Percentiles rank a stretch among this genome's conserved stretches.
phyloP scores from a whole-genome alignment of 1,139 yeast species.

The Suhomyces bolitotheri region DNA sequence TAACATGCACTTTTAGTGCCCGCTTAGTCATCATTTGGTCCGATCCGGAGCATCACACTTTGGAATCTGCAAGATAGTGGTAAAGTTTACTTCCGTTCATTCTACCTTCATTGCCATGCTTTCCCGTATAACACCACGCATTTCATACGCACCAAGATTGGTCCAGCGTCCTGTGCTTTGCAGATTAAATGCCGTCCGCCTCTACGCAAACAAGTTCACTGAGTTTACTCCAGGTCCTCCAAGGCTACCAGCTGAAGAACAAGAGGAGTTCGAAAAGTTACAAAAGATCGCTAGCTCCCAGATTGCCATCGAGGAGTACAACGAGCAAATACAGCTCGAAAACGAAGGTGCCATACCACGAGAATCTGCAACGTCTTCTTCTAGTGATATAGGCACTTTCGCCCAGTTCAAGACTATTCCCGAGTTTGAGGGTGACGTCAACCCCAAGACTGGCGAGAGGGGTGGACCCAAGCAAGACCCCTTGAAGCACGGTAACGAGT shows the following conservation, averaged over 20 bases:
- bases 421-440: conserved; percentile 92
- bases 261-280: conserved; percentile 85
- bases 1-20: too few species aligned
- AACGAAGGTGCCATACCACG: not conserved
- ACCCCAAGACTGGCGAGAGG: conserved; percentile 91
- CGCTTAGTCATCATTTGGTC: too few species aligned
- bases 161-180: too few species aligned
- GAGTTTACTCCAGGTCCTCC: conserved; percentile 73
- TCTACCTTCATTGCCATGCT: conserved; percentile 1
- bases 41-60: too few species aligned
- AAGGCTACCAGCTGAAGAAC: conserved; percentile 78
- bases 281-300: conserved; percentile 81
- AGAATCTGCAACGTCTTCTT: not conserved
- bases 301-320: conserved; percentile 76
- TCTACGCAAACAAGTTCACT: conserved; percentile 26
- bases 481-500: conserved; percentile 78
- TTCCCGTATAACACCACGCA: not conserved
- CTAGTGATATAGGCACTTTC: conserved; percentile 61
- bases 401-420: conserved; percentile 77
- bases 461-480: conserved; percentile 99
- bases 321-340: conserved; percentile 40
- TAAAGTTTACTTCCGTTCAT: too few species aligned
- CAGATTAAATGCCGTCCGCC: not conserved
- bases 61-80: too few species aligned
- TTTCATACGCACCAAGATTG: too few species aligned